Base-by-base conservation (phyloP, 2,329 filamentous ascomycete genomes). In the Sordariomycetes sp. region DNA sequence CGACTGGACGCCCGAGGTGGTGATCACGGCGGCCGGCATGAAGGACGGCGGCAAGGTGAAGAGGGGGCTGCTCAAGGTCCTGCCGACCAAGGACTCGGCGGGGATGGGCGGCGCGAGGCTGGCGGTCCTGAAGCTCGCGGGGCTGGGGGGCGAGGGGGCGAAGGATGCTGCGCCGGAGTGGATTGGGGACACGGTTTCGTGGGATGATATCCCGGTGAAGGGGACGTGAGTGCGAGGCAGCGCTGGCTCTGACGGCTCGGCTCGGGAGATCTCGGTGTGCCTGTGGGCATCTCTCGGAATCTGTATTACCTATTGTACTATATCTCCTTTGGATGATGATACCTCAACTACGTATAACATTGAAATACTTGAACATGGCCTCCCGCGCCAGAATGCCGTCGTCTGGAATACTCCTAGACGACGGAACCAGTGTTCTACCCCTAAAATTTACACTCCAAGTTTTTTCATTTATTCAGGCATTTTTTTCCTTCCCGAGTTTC, bases 91-190 rank as follows among this genome's bases (percentile, higher is more conserved):
- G 7, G 69, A 69, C 24, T 68, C 68, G 11, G 72, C 67, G 4
- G 74, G 74, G 4, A 67, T 76, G 58, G 72, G 71, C 2, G 74
- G 71, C 8, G 72, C 71, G 32, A 65, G 73, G 56, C 62, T 67
- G 24, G 73, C 71, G 12, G 70, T 76, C 10, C 54, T 76, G 32
- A 71, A 74, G 53, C 70, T 76, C 67, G 72, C 72, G 1, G 74
- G 73, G 3, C 68, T 74, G 52, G 8, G 61, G n/a, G 51, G 46
- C 25, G 46, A 52, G 46, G 48, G 34, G 28, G 24, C 34, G 24
- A 43, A 58, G 51, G 56, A 54, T 24, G 22, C 35, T 64, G 12
- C 75, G 71, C 58, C 71, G 73, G 46, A 71, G 64, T 18, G 69
- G 58, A 10, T 62, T 61, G 11, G 66, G 66, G 6, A 77, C 68